phyloP scores from a whole-genome alignment of 352 stramenopile species.

The Globisporangium solare region DNA sequence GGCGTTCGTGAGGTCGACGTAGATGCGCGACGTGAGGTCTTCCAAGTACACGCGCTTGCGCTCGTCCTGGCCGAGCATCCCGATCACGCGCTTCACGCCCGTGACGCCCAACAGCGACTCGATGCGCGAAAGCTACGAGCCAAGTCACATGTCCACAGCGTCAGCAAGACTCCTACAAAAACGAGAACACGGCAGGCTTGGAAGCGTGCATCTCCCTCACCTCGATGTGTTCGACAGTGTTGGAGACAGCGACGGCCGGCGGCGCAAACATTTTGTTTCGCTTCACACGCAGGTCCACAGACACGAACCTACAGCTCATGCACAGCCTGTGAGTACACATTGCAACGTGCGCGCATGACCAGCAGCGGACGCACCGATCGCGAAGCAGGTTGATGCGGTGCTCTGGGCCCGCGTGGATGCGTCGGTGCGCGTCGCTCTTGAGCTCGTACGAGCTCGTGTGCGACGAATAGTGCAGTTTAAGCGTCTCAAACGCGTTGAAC shows the following conservation, averaged over 20 bases:
- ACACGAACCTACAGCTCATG: constrained; percentile 36
- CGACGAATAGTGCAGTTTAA: constrained; percentile 51
- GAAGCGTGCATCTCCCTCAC: constrained; percentile 10
- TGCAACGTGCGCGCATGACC: background rate
- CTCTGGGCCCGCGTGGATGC: constrained; percentile 53
- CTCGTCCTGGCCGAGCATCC: constrained; percentile 84
- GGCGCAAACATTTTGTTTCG: constrained; percentile 80
- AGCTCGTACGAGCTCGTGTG: constrained; percentile 76
- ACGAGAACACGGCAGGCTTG: background rate
- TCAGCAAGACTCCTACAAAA: background rate
- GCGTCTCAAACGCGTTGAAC: constrained; percentile 76
- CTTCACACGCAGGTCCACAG: constrained; percentile 69
- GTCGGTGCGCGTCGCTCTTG: constrained; percentile 42
- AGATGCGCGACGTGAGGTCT: constrained; percentile 79
- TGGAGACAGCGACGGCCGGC: constrained; percentile 48
- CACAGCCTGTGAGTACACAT: background rate
- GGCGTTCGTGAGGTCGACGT: constrained; percentile 66
- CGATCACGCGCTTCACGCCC: constrained; percentile 73
- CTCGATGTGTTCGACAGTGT: constrained; percentile 68
- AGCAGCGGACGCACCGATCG: constrained; percentile 28
- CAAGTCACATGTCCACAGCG: background rate
- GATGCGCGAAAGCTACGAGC: constrained; percentile 66
- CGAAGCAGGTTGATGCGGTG: constrained; percentile 63
- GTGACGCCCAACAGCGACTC: constrained; percentile 81
- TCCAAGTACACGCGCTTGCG: constrained; percentile 74